Conservation (phyloP, 2,329 filamentous ascomycete species). For the Podosphaera aphanis region DNA sequence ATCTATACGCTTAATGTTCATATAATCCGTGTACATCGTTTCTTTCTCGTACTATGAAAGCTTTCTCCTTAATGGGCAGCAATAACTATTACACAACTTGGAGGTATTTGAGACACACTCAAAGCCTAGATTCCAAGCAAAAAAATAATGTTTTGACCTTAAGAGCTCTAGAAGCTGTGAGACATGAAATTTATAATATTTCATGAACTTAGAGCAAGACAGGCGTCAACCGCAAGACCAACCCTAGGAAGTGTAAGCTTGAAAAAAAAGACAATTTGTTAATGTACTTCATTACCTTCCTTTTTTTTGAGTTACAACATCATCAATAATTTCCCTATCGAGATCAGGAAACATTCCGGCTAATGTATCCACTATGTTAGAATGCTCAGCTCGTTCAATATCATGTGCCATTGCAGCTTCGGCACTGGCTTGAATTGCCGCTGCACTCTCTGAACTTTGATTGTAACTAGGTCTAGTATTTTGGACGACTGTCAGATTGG, state of each 20-base stretch:
- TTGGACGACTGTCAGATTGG: constrained; percentile 22
- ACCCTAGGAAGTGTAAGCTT: constrained; percentile 30
- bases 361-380: constrained; percentile 78
- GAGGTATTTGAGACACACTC: background rate
- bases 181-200: background rate
- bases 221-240: constrained; percentile 66
- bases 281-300: constrained; percentile 48
- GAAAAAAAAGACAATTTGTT: background rate
- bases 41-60: background rate
- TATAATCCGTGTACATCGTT: background rate
- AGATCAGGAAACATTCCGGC: constrained; percentile 93
- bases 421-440: constrained; percentile 71
- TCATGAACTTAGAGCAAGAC: constrained; percentile 35
- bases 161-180: background rate
- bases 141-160: background rate
- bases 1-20: background rate
- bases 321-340: constrained; percentile 82
- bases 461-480: background rate
- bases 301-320: constrained; percentile 89
- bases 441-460: constrained; percentile 50
- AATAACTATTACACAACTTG: background rate
- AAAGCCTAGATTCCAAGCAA: background rate
- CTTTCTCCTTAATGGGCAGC: background rate
- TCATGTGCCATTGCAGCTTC: constrained; percentile 71
- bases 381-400: constrained; percentile 64